Conservation (phyloP, 495 filamentous ascomycete genomes). For the Podospora conica region DNA sequence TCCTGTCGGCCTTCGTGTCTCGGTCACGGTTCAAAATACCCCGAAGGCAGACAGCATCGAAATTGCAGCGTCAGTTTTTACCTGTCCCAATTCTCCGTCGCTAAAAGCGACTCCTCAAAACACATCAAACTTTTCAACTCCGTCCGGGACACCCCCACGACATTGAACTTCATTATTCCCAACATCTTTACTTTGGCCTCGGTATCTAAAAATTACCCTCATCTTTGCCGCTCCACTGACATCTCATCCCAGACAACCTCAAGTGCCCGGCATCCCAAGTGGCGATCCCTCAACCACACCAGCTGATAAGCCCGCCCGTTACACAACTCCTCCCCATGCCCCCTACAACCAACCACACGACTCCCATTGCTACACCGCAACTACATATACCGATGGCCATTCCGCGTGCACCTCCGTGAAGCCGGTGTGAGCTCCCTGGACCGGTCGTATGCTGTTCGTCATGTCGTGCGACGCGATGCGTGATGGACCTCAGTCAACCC, state of each 20-base stretch:
- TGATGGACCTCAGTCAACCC: too few species aligned
- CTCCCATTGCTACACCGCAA: neutral
- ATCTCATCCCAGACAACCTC: neutral
- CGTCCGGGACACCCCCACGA: neutral
- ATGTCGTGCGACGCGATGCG: neutral
- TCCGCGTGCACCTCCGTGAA: neutral
- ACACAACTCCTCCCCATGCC: neutral
- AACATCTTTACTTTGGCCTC: neutral
- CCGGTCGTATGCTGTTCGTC: neutral
- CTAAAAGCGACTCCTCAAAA: neutral
- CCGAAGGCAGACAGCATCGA: neutral
- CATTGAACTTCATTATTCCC: neutral
- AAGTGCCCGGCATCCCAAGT: neutral
- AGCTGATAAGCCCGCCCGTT: neutral
- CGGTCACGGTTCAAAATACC: neutral
- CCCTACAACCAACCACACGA: neutral
- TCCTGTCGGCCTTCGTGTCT: neutral
- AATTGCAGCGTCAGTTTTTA: neutral
- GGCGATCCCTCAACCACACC: neutral
- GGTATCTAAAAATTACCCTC: neutral
- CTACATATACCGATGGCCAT: neutral
- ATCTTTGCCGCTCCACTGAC: neutral
- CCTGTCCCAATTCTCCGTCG: too few species aligned
- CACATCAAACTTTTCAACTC: neutral
- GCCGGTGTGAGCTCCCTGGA: neutral